Evolutionary conservation across 805 yeast species (phyloP).

Genomic region (Saccharomyces jurei): DNA sequence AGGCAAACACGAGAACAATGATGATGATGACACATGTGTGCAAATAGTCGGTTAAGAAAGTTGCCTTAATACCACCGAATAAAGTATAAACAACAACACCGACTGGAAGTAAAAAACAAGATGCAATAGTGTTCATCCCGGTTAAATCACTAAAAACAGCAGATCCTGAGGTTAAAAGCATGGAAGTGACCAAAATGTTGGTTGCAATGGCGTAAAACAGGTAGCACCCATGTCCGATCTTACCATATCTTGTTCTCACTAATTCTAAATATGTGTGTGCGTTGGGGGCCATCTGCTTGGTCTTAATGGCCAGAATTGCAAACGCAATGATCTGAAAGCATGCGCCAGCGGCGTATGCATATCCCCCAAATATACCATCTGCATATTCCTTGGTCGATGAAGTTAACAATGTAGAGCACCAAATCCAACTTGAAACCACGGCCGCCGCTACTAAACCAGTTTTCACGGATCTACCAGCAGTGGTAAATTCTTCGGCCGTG

Average conservation of each 20-base stretch:
- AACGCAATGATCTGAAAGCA: constrained; percentile 80
- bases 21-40: constrained; percentile 77
- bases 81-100: constrained; percentile 69
- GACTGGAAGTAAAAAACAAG: constrained; percentile 72
- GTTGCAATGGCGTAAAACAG: constrained; percentile 81
- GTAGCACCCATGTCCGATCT: constrained; percentile 58
- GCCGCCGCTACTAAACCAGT: constrained; percentile 82
- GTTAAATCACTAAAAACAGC: constrained; percentile 75
- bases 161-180: constrained; percentile 86
- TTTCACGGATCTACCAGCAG: constrained; percentile 85
- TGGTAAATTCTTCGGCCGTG: constrained; percentile 88
- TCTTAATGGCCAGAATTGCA: constrained; percentile 80
- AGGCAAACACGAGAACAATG: constrained; percentile 73
- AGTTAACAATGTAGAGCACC: constrained; percentile 74
- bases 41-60: constrained; percentile 69
- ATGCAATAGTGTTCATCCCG: constrained; percentile 77
- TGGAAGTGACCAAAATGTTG: constrained; percentile 83
- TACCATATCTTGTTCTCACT: constrained; percentile 72
- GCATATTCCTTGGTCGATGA: constrained; percentile 73
- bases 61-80: constrained; percentile 78
- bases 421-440: constrained; percentile 90
- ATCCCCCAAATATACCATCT: constrained; percentile 74
- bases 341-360: constrained; percentile 87
- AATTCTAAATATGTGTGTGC: constrained; percentile 90
- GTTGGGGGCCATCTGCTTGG: constrained; percentile 81